These are phyloP conservation scores for Erigeron canadensis DNA, from an alignment of 129 eudicot genomes.

Conservation along the genomic window DNA sequence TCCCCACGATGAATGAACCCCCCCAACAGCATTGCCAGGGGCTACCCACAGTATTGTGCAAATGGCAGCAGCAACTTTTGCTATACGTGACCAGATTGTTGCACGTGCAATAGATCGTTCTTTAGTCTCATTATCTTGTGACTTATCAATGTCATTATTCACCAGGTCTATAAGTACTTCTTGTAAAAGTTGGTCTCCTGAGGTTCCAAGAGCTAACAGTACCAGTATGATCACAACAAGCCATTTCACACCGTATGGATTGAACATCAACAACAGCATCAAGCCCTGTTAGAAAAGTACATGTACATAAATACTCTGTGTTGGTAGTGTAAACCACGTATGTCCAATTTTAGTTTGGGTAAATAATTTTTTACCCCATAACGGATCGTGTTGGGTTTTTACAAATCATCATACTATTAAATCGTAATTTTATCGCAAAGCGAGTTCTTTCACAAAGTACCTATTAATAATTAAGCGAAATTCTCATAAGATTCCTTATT, in stretches of 20 bases:
- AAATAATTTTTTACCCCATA: too few species aligned
- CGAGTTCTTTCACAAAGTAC: too few species aligned
- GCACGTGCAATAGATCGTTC: slow-evolving; percentile 7
- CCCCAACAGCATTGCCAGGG: not conserved
- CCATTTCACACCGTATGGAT: slow-evolving; percentile 23
- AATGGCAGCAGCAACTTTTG: slow-evolving; percentile 2
- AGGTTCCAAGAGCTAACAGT: slow-evolving; percentile 18
- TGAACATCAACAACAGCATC: slow-evolving; percentile 22
- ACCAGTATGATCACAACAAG: slow-evolving; percentile 8
- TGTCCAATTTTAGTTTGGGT: too few species aligned
- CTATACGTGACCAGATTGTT: slow-evolving; percentile 2
- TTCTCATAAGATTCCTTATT: too few species aligned
- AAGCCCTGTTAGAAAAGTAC: too few species aligned
- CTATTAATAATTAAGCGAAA: too few species aligned
- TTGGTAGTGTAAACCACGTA: too few species aligned
- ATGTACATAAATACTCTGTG: too few species aligned
- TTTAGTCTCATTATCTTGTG: not conserved
- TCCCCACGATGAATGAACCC: not conserved
- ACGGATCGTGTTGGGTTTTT: too few species aligned
- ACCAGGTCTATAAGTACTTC: not conserved
- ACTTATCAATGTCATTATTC: not conserved
- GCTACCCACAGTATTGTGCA: slow-evolving; percentile 7
- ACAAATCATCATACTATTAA: too few species aligned
- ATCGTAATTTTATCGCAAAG: too few species aligned
- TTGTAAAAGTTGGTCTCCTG: slow-evolving; percentile 13